Evolutionary conservation across 805 yeast genomes (phyloP), one percentile per base, ranked within the genome.

Genomic region (Cyberlindnera galapagoensis): DNA sequence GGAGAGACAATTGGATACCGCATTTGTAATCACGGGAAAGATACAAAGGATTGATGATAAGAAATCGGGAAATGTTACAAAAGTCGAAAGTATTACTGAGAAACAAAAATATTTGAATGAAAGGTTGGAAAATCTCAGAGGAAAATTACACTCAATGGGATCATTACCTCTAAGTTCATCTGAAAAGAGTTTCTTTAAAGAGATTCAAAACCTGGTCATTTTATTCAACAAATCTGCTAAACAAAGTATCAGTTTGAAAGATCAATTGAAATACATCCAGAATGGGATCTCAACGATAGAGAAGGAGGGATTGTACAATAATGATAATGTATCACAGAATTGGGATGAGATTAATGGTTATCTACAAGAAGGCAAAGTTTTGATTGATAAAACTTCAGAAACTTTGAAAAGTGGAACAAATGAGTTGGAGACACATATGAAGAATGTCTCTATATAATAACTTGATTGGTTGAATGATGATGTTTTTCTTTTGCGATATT

Each of bases 141-240:
- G 51, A 4, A 52, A 39, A 9, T 30, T 67, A 5, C 21, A 46
- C 40, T 20, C 30, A 28, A 19, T 37, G 40, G 38, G 31, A 25
- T 52, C 58, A 6, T 32, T 51, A 11, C 58, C 65, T 1, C 43
- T 71, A 20, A 58, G 64, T 30, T 51, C 50, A 4, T 49, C 59
- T 9, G 79, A 73, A 44, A 51, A 54, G 32, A 50, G 42, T 17
- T 73, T 76, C 75, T 59, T 66, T 35, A 55, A 49, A 20, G 74
- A 69, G 42, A 51, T 72, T 7, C 57, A 53, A 26, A 44, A 39
- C 9, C 56, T 55, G 17, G 56, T 57, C 0, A 20, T 46, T 4
- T 37, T 42, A 9, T 59, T 62, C 45, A 62, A 62, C 40, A 41
- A 42, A 8, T 47, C 51, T 21, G 58, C 60, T 1, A 46, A 47